Conservation (phyloP, 805 yeast genomes). For the Monosporozyma aquatica region DNA sequence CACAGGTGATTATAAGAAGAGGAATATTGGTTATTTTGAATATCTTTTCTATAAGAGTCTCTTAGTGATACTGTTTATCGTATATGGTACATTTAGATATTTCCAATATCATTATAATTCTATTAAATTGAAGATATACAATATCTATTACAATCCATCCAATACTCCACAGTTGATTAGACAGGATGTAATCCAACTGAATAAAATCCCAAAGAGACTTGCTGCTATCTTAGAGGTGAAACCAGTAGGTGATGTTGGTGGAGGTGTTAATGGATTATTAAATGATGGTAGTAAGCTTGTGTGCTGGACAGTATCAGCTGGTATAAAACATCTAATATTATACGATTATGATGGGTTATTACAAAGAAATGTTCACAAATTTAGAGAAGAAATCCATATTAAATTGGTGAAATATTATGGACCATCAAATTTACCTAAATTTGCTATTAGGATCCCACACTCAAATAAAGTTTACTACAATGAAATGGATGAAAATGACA, state of each 20-base stretch:
- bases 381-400: slow-evolving; percentile 46
- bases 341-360: slow-evolving; percentile 74
- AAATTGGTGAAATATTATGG: slow-evolving; percentile 70
- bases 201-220: slow-evolving; percentile 69
- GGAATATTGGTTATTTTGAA: slow-evolving; percentile 14
- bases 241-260: slow-evolving; percentile 76
- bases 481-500: slow-evolving; percentile 17
- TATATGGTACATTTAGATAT: slow-evolving; percentile 48
- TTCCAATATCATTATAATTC: slow-evolving; percentile 44
- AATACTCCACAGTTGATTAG: slow-evolving; percentile 80
- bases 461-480: slow-evolving; percentile 38
- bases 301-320: slow-evolving; percentile 89
- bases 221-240: slow-evolving; percentile 69
- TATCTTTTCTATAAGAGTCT: slow-evolving; percentile 37
- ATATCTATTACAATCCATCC: slow-evolving; percentile 57
- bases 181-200: slow-evolving; percentile 63
- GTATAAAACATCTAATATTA: slow-evolving; percentile 58
- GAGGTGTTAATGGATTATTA: slow-evolving; percentile 76
- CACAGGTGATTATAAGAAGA: slow-evolving; percentile 12
- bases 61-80: slow-evolving; percentile 43
- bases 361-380: slow-evolving; percentile 44
- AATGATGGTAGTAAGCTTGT: slow-evolving; percentile 67
- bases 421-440: slow-evolving; percentile 52
- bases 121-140: slow-evolving; percentile 47
- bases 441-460: slow-evolving; percentile 59